These are phyloP conservation scores for Geotrichum fermentans DNA, from an alignment of 1,139 yeast species.

Conservation along the genomic window DNA sequence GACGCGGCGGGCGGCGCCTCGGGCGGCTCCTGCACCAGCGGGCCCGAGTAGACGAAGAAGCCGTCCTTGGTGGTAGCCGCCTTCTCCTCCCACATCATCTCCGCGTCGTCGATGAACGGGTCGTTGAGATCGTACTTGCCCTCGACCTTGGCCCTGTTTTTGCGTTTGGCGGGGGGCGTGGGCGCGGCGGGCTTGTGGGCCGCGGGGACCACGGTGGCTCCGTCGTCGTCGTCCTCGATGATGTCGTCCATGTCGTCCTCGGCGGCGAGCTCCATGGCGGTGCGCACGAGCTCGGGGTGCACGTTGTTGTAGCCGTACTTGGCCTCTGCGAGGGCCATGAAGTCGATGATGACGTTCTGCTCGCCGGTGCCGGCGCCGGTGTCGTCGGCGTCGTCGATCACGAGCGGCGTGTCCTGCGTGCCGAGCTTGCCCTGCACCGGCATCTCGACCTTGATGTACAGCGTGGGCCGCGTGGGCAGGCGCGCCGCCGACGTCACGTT, in stretches of 20 bases:
- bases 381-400: slow-evolving; percentile 4
- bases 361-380: slow-evolving; percentile 12
- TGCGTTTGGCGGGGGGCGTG: slow-evolving; percentile 14
- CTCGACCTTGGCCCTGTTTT: slow-evolving; percentile 36
- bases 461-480: slow-evolving; percentile 10
- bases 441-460: slow-evolving; percentile 14
- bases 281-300: slow-evolving; percentile 61
- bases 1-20: slow-evolving; percentile 25
- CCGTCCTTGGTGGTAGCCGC: slow-evolving; percentile 92
- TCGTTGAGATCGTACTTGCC: slow-evolving; percentile 91
- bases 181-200: slow-evolving; percentile 21
- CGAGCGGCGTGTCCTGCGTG: slow-evolving; percentile 6
- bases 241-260: slow-evolving; percentile 58
- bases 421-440: slow-evolving; percentile 16
- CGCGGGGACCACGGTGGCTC: slow-evolving; percentile 40
- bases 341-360: slow-evolving; percentile 63
- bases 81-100: slow-evolving; percentile 87
- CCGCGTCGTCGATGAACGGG: slow-evolving; percentile 95
- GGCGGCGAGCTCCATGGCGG: slow-evolving; percentile 58
- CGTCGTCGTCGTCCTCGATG: slow-evolving; percentile 56
- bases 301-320: slow-evolving; percentile 75
- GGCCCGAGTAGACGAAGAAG: slow-evolving; percentile 93
- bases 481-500: slow-evolving; percentile 8
- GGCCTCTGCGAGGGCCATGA: slow-evolving; percentile 73
- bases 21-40: slow-evolving; percentile 71